Evolutionary conservation across 495 filamentous ascomycete genomes (phyloP).

Genomic region (Cenococcum geophilum): DNA sequence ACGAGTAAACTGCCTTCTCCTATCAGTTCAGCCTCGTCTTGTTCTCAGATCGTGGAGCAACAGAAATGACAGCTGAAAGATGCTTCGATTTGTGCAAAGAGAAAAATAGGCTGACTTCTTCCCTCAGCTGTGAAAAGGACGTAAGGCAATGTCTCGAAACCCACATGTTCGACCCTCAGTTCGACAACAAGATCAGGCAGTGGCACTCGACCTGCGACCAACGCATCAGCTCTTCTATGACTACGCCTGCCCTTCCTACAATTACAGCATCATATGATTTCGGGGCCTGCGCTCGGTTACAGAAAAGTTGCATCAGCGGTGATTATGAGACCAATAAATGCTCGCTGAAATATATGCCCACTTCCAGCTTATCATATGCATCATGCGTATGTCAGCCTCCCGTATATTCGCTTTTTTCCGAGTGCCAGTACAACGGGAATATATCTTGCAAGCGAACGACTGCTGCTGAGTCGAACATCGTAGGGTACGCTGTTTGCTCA

Average conservation of each 20-base stretch:
- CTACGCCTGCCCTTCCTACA: constrained; percentile 2
- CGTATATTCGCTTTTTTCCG: constrained; percentile 7
- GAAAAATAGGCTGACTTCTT: background rate
- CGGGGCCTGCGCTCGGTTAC: constrained; percentile 2
- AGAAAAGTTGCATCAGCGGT: constrained; percentile 1
- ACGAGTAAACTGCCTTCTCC: background rate
- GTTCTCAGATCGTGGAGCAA: too few relatives aligned
- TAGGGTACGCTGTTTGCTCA: constrained; percentile 7
- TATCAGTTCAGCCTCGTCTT: too few relatives aligned
- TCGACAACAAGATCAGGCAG: background rate
- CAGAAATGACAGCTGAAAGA: background rate
- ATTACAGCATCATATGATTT: constrained; percentile 8
- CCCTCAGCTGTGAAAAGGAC: constrained; percentile 6
- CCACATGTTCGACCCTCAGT: constrained; percentile 6
- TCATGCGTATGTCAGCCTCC: constrained; percentile 5
- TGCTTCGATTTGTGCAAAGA: background rate
- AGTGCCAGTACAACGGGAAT: constrained; percentile 15
- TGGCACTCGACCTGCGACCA: constrained; percentile 4
- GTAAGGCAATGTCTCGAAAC: constrained; percentile 7
- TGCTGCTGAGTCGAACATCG: constrained; percentile 4
- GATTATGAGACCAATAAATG: constrained; percentile 1
- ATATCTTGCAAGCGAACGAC: constrained; percentile 12
- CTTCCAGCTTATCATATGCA: background rate
- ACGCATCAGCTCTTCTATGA: background rate
- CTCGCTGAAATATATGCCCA: too few relatives aligned